Conservation (phyloP, 805 yeast species). For the Lipomyces anomalus region DNA sequence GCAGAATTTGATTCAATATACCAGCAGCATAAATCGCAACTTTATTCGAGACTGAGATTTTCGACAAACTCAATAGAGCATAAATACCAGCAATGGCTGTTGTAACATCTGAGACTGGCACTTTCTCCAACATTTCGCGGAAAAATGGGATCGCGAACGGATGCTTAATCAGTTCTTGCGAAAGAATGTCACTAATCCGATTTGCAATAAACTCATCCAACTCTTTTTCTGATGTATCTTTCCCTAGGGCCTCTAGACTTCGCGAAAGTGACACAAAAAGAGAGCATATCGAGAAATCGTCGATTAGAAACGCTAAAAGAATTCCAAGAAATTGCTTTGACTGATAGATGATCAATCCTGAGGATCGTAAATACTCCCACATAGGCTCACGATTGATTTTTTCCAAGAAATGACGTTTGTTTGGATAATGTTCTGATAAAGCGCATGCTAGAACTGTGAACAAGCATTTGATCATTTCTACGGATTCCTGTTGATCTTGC, state of each 20-base stretch:
- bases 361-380: constrained; percentile 2
- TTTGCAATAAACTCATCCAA: constrained; percentile 5
- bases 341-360: constrained; percentile 8
- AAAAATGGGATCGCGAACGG: constrained; percentile 11
- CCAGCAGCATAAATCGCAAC: constrained; percentile 14
- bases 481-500: constrained; percentile 10
- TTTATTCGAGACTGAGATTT: constrained; percentile 9
- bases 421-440: constrained; percentile 7
- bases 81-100: constrained; percentile 14
- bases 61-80: constrained; percentile 7
- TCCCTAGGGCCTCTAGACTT: constrained; percentile 8
- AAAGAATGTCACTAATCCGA: constrained; percentile 8
- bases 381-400: constrained; percentile 7
- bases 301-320: constrained; percentile 18
- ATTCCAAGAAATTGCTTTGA: constrained; percentile 21
- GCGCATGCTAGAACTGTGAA: constrained; percentile 24
- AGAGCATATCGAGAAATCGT: constrained; percentile 23
- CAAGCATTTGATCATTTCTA: constrained; percentile 23
- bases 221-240: not conserved
- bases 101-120: constrained; percentile 6
- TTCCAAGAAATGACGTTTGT: constrained; percentile 18
- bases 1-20: constrained; percentile 9
- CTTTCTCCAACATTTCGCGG: not conserved
- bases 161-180: constrained; percentile 13
- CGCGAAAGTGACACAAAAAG: constrained; percentile 19